These are phyloP conservation scores for Lecanicillium sp. DNA, from an alignment of 2,329 filamentous ascomycete species.

Conservation along the genomic window DNA sequence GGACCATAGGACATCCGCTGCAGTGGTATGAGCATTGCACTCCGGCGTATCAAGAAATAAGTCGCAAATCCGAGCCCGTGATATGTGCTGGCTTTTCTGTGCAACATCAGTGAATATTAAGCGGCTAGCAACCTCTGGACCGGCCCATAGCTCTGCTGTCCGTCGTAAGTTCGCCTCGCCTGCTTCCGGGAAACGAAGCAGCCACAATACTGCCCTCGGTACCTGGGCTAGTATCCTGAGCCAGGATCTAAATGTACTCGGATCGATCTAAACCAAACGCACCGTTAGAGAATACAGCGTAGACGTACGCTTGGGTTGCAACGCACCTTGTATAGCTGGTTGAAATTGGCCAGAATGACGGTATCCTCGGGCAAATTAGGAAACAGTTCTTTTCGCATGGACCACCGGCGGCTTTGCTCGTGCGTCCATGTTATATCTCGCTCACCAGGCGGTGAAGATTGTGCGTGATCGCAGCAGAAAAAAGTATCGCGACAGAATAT, in stretches of 20 bases:
- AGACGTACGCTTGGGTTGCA: background rate
- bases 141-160: constrained; percentile 79
- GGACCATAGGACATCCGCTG: constrained; percentile 93
- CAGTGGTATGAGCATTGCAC: constrained; percentile 96
- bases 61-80: constrained; percentile 84
- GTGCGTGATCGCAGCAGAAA: constrained; percentile 95
- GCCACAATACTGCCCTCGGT: constrained; percentile 87
- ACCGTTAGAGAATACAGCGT: constrained; percentile 16
- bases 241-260: constrained; percentile 93
- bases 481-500: constrained; percentile 93
- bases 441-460: constrained; percentile 73
- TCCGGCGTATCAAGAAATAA: constrained; percentile 95
- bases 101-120: constrained; percentile 96
- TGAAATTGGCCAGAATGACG: constrained; percentile 95
- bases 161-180: constrained; percentile 79
- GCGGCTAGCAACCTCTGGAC: constrained; percentile 74
- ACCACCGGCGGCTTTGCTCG: constrained; percentile 77
- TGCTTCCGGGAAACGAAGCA: constrained; percentile 91
- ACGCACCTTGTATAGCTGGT: constrained; percentile 91
- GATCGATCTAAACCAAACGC: constrained; percentile 68
- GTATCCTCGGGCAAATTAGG: constrained; percentile 73
- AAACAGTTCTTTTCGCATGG: constrained; percentile 89
- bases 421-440: constrained; percentile 69
- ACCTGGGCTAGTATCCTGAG: constrained; percentile 79
- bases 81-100: constrained; percentile 89